Evolutionary conservation across 2,329 filamentous ascomycete species (phyloP).

Genomic region (Talaromyces islandicus): DNA sequence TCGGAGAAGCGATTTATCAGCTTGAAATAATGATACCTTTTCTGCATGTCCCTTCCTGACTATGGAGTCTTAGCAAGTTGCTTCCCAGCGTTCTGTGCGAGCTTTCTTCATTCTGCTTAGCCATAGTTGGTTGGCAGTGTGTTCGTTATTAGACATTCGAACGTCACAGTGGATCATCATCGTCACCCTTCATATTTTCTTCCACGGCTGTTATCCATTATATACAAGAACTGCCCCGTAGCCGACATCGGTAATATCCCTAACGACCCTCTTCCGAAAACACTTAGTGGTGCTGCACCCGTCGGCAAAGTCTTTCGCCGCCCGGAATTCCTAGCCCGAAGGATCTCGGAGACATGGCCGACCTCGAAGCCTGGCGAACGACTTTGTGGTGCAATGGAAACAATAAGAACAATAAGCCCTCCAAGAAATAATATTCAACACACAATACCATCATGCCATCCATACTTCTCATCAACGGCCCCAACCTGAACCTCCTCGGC

Average conservation of each 20-base stretch:
- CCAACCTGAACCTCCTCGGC: slow-evolving; percentile 75
- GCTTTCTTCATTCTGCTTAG: too few species aligned
- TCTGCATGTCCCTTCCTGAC: neutral
- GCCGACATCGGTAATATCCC: neutral
- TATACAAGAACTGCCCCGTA: neutral
- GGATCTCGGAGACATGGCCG: neutral
- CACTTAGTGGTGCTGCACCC: neutral
- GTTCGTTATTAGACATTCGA: neutral
- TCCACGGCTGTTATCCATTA: neutral
- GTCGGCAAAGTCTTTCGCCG: slow-evolving; percentile 7
- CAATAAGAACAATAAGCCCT: neutral
- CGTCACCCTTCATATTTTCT: neutral
- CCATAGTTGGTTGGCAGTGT: neutral
- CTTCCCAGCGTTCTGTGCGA: neutral
- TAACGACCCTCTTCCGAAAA: neutral
- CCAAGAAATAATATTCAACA: neutral
- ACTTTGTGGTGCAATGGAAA: neutral
- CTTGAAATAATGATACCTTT: neutral
- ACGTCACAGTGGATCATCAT: neutral
- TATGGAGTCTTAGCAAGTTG: neutral
- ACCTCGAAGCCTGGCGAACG: neutral
- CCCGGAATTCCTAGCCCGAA: neutral
- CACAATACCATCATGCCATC: slow-evolving; percentile 13
- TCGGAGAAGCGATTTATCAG: neutral
- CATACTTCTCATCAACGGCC: slow-evolving; percentile 73